Evolutionary conservation across 73 alveolate species (phyloP), one percentile per base, ranked within the genome.

Genomic region (Blepharisma stoltei): DNA sequence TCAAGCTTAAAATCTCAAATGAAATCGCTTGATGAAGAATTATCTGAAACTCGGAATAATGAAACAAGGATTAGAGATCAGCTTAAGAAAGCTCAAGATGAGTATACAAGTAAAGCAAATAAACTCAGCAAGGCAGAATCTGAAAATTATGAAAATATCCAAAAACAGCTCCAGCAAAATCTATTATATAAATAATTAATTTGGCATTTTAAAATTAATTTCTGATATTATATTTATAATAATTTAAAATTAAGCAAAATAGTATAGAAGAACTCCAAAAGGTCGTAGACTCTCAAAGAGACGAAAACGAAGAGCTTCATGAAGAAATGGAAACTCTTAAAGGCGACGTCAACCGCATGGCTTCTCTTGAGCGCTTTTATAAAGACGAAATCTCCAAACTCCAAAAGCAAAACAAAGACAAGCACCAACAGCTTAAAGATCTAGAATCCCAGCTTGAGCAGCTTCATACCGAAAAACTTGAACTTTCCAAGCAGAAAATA

Each of bases 311-410:
- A 60, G 38, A 20, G 18, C 23, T 25, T 9, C 73, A 60, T 3
- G 73, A 60, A 11, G 49, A 60, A 60, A 60, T 14, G 18, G 73
- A 60, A 60, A 60, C 37, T 9, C 46, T 20, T 4, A 14, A 25
- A 60, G 46, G n/a, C 0, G 73, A 60, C 18, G 48, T 60, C 0
- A 11, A 25, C 2, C 14, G 45, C 18, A 14, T 60, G 37, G 18
- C n/a, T 4, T 25, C 45, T 2, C 14, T 25, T 4, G 48, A 60
- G 45, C 18, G 14, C 46, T 25, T 14, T 5, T 60, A 18, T 25
- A 60, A 60, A 60, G 48, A 60, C 2, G 73, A 60, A 38, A 14
- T 60, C 46, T 20, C 73, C 11, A 60, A 60, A 60, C 14, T 18
- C 49, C 49, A 25, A 20, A 60, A 60, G 23, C 14, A 14, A 25